Percentiles rank a stretch among this genome's conserved stretches.
Evolutionary conservation across 805 yeast species (phyloP).

Genomic region (Saturnispora halmiae): DNA sequence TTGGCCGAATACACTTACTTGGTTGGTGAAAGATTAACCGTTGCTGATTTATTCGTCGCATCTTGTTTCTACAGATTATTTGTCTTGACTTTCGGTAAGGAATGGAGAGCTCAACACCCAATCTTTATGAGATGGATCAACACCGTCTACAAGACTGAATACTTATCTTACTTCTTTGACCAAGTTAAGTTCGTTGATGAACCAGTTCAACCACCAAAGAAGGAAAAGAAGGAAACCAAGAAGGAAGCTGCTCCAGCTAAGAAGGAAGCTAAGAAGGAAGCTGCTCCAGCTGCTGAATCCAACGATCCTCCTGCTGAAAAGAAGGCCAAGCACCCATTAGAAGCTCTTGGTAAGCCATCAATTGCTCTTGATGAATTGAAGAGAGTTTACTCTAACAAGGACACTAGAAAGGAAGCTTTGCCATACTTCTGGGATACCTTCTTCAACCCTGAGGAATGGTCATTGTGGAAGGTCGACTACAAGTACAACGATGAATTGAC

Average conservation of each 20-base stretch:
- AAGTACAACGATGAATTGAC: constrained; percentile 98
- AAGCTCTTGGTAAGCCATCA: constrained; percentile 61
- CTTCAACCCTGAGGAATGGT: constrained; percentile 88
- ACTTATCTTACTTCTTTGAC: constrained; percentile 41
- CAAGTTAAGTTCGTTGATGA: constrained; percentile 52
- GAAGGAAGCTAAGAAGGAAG: constrained; percentile 33
- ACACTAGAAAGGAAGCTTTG: constrained; percentile 85
- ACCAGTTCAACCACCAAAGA: constrained; percentile 57
- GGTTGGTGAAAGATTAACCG: constrained; percentile 39
- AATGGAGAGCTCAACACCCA: constrained; percentile 44
- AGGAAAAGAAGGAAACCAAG: constrained; percentile 62
- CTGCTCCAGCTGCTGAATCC: constrained; percentile 28
- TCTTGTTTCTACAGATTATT: constrained; percentile 39
- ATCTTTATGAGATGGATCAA: constrained; percentile 45
- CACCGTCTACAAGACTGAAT: constrained; percentile 36
- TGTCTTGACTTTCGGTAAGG: constrained; percentile 37
- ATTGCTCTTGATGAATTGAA: constrained; percentile 86
- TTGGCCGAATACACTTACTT: constrained; percentile 35
- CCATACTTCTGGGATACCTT: constrained; percentile 97
- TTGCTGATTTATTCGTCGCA: constrained; percentile 39
- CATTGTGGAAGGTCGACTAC: constrained; percentile 91
- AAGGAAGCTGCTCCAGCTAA: constrained; percentile 26
- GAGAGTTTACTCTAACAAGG: constrained; percentile 93
- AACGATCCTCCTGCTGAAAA: constrained; percentile 40
- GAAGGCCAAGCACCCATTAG: constrained; percentile 90